phyloP scores from a whole-genome alignment of 768 basidiomycete genomes.

The Ramaria rubella region DNA sequence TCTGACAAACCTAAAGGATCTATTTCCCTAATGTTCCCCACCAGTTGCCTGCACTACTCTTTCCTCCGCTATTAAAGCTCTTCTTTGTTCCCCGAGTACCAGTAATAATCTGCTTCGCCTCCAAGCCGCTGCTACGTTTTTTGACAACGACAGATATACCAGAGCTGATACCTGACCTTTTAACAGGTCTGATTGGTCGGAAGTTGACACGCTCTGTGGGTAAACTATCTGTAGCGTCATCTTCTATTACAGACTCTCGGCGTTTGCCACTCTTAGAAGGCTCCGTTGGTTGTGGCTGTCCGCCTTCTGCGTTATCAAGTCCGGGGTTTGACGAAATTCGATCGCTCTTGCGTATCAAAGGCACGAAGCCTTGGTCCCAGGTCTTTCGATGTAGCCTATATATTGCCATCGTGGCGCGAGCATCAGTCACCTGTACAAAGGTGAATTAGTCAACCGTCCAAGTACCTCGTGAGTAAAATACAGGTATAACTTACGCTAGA shows the following conservation, averaged over 20 bases:
- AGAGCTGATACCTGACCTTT: conserved; percentile 55
- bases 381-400: conserved; percentile 74
- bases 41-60: neutral
- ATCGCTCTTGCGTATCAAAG: conserved; percentile 11
- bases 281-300: neutral
- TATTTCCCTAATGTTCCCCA: conserved; percentile 3
- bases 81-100: conserved; percentile 3
- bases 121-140: conserved; percentile 16
- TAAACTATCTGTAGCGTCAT: neutral
- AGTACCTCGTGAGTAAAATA: conserved; percentile 1
- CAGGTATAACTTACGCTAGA: conserved; percentile 58
- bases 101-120: neutral
- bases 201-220: neutral
- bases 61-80: too few species aligned
- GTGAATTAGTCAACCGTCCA: neutral
- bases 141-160: conserved; percentile 49
- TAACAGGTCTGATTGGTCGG: conserved; percentile 9
- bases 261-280: too few species aligned
- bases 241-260: neutral
- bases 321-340: conserved; percentile 11
- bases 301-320: conserved; percentile 8
- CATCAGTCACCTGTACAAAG: conserved; percentile 72
- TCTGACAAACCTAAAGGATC: conserved; percentile 3
- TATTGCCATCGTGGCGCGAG: conserved; percentile 91
- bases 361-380: conserved; percentile 64